phyloP scores from a whole-genome alignment of 768 basidiomycete species.

The Baorangia bicolor region DNA sequence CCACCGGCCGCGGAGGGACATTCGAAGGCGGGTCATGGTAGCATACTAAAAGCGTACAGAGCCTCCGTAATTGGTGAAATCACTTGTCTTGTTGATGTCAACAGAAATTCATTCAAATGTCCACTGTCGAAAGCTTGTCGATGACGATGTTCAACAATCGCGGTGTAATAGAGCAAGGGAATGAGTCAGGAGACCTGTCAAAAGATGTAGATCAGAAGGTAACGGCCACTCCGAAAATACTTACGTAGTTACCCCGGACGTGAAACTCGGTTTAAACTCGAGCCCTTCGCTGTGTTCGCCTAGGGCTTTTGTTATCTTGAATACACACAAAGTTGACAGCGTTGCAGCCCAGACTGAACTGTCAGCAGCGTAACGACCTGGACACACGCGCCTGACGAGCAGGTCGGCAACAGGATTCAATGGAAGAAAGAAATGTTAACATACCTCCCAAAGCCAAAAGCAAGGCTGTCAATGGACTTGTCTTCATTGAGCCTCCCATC shows the following conservation, averaged over 20 bases:
- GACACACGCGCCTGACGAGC: conserved; percentile 26
- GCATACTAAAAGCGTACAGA: not conserved
- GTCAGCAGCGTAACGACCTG: conserved; percentile 34
- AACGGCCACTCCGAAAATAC: not conserved
- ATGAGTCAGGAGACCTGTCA: conserved; percentile 9
- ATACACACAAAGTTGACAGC: conserved; percentile 24
- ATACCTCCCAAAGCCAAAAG: conserved; percentile 28
- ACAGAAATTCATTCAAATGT: not conserved
- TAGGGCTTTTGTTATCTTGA: conserved; percentile 26
- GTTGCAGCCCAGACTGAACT: conserved; percentile 31
- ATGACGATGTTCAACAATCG: conserved; percentile 1
- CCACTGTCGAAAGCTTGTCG: not conserved
- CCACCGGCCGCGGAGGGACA: too few relatives aligned
- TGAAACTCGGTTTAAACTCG: conserved; percentile 12
- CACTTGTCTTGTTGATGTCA: not conserved
- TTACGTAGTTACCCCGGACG: conserved; percentile 14
- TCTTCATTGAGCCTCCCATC: conserved; percentile 8
- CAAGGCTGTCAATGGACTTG: not conserved
- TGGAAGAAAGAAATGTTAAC: not conserved
- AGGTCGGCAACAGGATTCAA: not conserved
- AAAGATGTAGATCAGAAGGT: not conserved
- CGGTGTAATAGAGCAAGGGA: conserved; percentile 14
- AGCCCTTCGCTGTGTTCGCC: conserved; percentile 30
- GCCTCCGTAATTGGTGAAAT: not conserved
- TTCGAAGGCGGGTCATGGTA: not conserved